Evolutionary conservation across 2,329 filamentous ascomycete species (phyloP).

Genomic region (Septoria petroselini): DNA sequence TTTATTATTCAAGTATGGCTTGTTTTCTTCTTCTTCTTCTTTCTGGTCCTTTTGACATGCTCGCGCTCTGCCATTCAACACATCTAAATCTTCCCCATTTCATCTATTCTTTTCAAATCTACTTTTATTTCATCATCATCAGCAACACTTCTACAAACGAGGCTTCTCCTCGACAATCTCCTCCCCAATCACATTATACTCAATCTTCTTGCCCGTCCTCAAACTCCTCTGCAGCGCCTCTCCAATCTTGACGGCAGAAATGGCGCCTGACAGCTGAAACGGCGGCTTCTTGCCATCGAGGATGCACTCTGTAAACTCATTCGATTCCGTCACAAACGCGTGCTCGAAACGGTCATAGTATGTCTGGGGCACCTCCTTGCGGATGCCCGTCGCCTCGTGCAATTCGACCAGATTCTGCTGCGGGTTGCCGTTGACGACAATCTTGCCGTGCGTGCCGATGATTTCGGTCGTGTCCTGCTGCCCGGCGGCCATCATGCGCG

Average conservation of each 20-base stretch:
- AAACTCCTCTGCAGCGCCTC: slow-evolving; percentile 48
- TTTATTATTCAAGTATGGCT: neutral
- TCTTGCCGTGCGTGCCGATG: slow-evolving; percentile 63
- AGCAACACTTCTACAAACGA: slow-evolving; percentile 20
- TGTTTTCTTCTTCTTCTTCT: no score
- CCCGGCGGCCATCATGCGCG: slow-evolving; percentile 65
- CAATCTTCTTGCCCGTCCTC: slow-evolving; percentile 47
- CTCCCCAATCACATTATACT: slow-evolving; percentile 53
- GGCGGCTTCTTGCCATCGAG: slow-evolving; percentile 56
- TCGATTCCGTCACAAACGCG: slow-evolving; percentile 62
- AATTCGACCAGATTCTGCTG: slow-evolving; percentile 54
- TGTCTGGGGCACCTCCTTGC: slow-evolving; percentile 58
- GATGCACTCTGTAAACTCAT: slow-evolving; percentile 60
- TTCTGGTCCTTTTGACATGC: no score
- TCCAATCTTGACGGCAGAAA: slow-evolving; percentile 60
- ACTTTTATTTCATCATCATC: no score
- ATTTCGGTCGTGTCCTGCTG: slow-evolving; percentile 67
- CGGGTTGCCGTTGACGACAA: slow-evolving; percentile 60
- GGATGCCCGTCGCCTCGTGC: slow-evolving; percentile 53
- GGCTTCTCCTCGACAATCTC: slow-evolving; percentile 25
- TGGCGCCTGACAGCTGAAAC: slow-evolving; percentile 56
- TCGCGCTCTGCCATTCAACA: neutral
- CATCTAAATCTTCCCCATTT: no score
- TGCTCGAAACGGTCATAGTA: slow-evolving; percentile 63
- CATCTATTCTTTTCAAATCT: no score